Evolutionary conservation across 2,329 filamentous ascomycete species (phyloP).

Genomic region (Sporothrix brasiliensis): DNA sequence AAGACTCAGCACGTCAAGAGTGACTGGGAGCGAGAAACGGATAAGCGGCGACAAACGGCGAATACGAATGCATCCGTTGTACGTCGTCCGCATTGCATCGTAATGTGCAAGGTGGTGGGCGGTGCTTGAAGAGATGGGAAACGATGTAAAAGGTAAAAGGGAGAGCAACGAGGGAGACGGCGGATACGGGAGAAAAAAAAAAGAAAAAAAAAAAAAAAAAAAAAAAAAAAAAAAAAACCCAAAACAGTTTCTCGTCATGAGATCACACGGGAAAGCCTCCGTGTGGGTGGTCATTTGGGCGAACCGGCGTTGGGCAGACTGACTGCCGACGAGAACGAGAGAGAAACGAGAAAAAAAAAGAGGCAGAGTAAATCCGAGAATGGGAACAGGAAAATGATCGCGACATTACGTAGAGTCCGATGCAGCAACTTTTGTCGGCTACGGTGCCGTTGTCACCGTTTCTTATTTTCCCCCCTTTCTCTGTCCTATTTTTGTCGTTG

Average conservation of each 20-base stretch:
- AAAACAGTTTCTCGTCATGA: slow-evolving; percentile 28
- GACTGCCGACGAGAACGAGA: not conserved
- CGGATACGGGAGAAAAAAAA: not conserved
- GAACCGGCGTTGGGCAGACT: slow-evolving; percentile 1
- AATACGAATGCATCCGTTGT: slow-evolving; percentile 16
- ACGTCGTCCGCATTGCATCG: not conserved
- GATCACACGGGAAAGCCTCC: slow-evolving; percentile 26
- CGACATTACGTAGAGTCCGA: not conserved
- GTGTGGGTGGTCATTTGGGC: slow-evolving; percentile 19
- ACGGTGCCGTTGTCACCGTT: slow-evolving; percentile 4
- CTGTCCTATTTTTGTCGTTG: slow-evolving; percentile 24
- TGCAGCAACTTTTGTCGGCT: slow-evolving; percentile 13
- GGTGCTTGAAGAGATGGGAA: not conserved
- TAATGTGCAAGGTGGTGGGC: not conserved
- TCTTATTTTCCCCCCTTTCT: not conserved
- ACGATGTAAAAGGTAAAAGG: too few relatives aligned
- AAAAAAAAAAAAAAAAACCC: not conserved
- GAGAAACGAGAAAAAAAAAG: not conserved
- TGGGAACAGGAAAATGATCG: not conserved
- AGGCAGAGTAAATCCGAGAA: not conserved
- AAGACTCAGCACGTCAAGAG: not conserved
- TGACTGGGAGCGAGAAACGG: not conserved
- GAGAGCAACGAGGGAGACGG: not conserved
- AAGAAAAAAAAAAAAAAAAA: not conserved
- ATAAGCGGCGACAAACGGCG: not conserved